Evolutionary conservation across 2,329 filamentous ascomycete genomes (phyloP).

Genomic region (Aureobasidium vineae): DNA sequence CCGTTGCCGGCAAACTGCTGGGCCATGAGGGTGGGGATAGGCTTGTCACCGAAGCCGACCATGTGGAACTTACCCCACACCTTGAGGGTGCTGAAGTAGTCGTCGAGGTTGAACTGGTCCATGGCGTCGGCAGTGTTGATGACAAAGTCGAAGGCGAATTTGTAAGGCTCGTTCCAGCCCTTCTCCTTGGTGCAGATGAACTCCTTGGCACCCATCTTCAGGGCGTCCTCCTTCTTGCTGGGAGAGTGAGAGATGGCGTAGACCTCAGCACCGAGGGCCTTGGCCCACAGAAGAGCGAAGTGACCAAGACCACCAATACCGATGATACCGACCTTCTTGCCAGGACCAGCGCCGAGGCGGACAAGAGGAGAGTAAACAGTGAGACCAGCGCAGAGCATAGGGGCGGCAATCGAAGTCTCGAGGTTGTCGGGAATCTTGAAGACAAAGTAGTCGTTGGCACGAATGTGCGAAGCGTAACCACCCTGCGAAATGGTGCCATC

Average conservation of each 20-base stretch:
- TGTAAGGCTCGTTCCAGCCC: slow-evolving; percentile 57
- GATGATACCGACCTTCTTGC: slow-evolving; percentile 75
- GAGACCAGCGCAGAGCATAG: slow-evolving; percentile 72
- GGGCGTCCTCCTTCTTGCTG: slow-evolving; percentile 59
- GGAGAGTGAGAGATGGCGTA: slow-evolving; percentile 61
- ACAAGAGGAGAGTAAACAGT: slow-evolving; percentile 77
- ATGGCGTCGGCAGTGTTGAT: slow-evolving; percentile 71
- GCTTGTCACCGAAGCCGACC: slow-evolving; percentile 75
- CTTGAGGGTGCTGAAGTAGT: slow-evolving; percentile 77
- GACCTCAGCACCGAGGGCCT: slow-evolving; percentile 59
- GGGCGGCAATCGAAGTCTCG: slow-evolving; percentile 60
- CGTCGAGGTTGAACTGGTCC: slow-evolving; percentile 64
- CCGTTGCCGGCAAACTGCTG: slow-evolving; percentile 76
- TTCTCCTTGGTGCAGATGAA: slow-evolving; percentile 59
- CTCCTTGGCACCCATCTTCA: slow-evolving; percentile 59
- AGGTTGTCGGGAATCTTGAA: slow-evolving; percentile 76
- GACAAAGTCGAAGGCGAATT: slow-evolving; percentile 69
- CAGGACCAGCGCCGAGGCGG: slow-evolving; percentile 70
- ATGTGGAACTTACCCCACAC: slow-evolving; percentile 78
- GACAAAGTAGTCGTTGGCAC: slow-evolving; percentile 72
- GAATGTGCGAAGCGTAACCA: slow-evolving; percentile 66
- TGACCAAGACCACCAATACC: slow-evolving; percentile 56
- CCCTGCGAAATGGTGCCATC: slow-evolving; percentile 65
- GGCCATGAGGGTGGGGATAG: slow-evolving; percentile 67
- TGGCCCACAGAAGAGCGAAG: slow-evolving; percentile 50